phyloP scores from a whole-genome alignment of 345 rosid genomes.

The Litchi chinensis region DNA sequence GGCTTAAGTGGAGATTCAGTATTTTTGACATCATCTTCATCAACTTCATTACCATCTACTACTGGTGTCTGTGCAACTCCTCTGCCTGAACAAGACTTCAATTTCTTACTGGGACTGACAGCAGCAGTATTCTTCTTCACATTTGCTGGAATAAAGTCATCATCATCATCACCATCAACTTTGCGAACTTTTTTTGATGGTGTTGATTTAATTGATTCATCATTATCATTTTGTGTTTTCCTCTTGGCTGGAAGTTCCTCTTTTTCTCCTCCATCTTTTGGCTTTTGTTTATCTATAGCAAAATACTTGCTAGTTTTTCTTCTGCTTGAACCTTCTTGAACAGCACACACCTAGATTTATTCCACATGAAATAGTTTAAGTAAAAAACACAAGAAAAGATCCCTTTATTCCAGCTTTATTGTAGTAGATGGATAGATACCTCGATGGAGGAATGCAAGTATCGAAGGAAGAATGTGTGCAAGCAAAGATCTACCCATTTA shows the following conservation, averaged over 20 bases:
- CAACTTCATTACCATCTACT: slow-evolving; percentile 49
- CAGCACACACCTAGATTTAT: slow-evolving; percentile 43
- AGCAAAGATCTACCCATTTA: not conserved
- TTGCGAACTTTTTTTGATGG: slow-evolving; percentile 54
- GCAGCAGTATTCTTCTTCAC: slow-evolving; percentile 49
- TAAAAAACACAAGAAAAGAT: too few species aligned
- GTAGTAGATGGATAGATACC: not conserved
- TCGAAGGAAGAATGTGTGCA: not conserved
- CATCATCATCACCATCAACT: slow-evolving; percentile 57
- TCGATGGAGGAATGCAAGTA: not conserved
- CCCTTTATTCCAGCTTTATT: not conserved
- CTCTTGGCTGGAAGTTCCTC: slow-evolving; percentile 67
- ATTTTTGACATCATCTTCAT: slow-evolving; percentile 61
- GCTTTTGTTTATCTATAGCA: slow-evolving; percentile 62
- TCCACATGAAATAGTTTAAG: not conserved
- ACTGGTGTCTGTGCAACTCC: slow-evolving; percentile 58
- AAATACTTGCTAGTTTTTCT: slow-evolving; percentile 97
- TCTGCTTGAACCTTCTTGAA: slow-evolving; percentile 55
- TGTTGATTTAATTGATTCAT: slow-evolving; percentile 44
- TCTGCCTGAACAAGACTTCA: slow-evolving; percentile 73
- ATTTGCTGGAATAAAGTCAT: slow-evolving; percentile 60
- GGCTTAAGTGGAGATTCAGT: slow-evolving; percentile 61
- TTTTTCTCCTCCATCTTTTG: slow-evolving; percentile 54
- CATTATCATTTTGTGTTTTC: slow-evolving; percentile 46
- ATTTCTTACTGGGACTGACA: slow-evolving; percentile 71